Conservation (phyloP, 2,329 filamentous ascomycete species). For the Cladorrhinum sp. region DNA sequence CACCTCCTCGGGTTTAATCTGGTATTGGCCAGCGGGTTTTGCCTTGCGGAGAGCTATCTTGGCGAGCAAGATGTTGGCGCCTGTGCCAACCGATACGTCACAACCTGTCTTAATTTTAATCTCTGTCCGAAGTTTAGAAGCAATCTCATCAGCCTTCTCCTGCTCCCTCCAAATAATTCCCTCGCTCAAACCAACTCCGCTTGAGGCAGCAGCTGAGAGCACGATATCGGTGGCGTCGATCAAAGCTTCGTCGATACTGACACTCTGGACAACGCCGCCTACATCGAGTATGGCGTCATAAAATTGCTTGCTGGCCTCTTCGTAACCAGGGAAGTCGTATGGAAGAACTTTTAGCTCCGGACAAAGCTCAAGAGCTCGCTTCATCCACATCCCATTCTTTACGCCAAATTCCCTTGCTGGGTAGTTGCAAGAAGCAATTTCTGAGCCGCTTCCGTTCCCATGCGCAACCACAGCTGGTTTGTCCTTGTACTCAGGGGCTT, state of each 20-base stretch:
- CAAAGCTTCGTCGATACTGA: slow-evolving; percentile 93
- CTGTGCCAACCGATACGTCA: slow-evolving; percentile 88
- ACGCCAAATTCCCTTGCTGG: slow-evolving; percentile 80
- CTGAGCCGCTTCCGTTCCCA: slow-evolving; percentile 77
- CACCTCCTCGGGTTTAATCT: slow-evolving; percentile 78
- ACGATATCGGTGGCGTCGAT: slow-evolving; percentile 77
- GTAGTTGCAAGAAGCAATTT: slow-evolving; percentile 98
- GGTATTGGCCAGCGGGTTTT: slow-evolving; percentile 90
- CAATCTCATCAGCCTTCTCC: slow-evolving; percentile 70
- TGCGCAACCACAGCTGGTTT: slow-evolving; percentile 90
- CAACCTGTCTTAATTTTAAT: slow-evolving; percentile 77
- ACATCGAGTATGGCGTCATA: slow-evolving; percentile 79
- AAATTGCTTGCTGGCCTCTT: slow-evolving; percentile 83
- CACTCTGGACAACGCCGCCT: slow-evolving; percentile 85
- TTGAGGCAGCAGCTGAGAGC: slow-evolving; percentile 60
- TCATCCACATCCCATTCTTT: slow-evolving; percentile 99
- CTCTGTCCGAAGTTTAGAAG: slow-evolving; percentile 60
- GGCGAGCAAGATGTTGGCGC: slow-evolving; percentile 83
- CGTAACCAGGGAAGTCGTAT: slow-evolving; percentile 93
- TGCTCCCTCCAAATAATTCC: slow-evolving; percentile 75
- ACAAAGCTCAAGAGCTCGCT: slow-evolving; percentile 76
- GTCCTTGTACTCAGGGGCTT: slow-evolving; percentile 67
- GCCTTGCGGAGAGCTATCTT: slow-evolving; percentile 88
- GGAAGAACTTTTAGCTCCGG: slow-evolving; percentile 85
- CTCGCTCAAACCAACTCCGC: slow-evolving; percentile 63